phyloP scores from a whole-genome alignment of 2,329 filamentous ascomycete species.

The Trichoderma guizhouense region DNA sequence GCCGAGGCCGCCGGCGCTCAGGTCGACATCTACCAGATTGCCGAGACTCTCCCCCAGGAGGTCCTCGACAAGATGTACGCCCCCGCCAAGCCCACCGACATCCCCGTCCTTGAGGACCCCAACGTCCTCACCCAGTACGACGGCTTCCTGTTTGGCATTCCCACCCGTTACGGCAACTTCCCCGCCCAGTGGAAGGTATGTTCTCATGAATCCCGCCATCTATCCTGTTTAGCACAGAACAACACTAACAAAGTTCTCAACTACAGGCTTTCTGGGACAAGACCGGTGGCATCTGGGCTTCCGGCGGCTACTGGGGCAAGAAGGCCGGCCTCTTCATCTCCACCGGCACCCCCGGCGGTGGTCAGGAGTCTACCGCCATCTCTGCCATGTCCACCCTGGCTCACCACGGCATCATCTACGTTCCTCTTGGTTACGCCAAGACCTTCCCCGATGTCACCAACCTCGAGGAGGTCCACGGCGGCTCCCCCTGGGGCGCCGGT shows the following conservation, averaged over 20 bases:
- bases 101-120: constrained; percentile 61
- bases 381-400: constrained; percentile 77
- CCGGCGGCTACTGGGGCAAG: constrained; percentile 79
- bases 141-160: constrained; percentile 88
- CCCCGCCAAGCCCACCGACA: constrained; percentile 65
- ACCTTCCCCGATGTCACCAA: constrained; percentile 68
- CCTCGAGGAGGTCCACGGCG: constrained; percentile 77
- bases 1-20: constrained; percentile 82
- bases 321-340: constrained; percentile 87
- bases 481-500: constrained; percentile 88
- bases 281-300: constrained; percentile 79
- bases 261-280: constrained; percentile 74
- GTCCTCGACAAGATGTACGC: constrained; percentile 90
- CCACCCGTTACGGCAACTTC: constrained; percentile 96
- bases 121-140: constrained; percentile 70
- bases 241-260: background rate
- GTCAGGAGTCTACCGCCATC: constrained; percentile 86
- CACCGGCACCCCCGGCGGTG: constrained; percentile 79
- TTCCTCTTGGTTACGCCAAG: constrained; percentile 90
- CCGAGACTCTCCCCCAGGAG: constrained; percentile 82
- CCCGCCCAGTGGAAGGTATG: constrained; percentile 83
- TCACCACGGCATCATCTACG: constrained; percentile 94
- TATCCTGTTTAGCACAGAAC: background rate
- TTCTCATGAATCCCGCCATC: background rate
- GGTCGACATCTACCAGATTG: constrained; percentile 80